Evolutionary conservation across 257 asterid genomes (phyloP), one percentile per base, ranked within the genome.

Genomic region (Rauvolfia tetraphylla): DNA sequence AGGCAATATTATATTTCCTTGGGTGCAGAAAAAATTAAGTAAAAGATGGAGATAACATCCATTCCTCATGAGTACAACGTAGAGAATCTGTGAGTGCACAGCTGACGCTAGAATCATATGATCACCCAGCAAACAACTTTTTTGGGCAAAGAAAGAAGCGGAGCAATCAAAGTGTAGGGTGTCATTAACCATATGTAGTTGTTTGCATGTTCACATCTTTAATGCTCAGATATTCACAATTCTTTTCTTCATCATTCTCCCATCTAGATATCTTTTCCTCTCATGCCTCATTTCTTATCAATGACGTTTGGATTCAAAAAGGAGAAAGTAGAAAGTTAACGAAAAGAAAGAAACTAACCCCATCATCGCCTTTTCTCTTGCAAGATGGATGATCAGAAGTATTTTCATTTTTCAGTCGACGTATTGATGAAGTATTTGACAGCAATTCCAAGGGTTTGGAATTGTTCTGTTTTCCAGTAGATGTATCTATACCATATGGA

Each of bases 361-460:
- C 97, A 53, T 90, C 97, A 79, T 89, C 85, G 86, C 97, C 97
- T 85, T 90, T 92, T 84, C 75, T 88, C 89, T 90, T 92, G 87
- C 88, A 81, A 76, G 78, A 77, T 66, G 81, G 78, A 62, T 66
- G 88, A 73, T 59, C 86, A 68, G 80, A 75, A 71, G 83, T 63
- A 54, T 77, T 76, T 75, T 85, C 90, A 53, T 76, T 86, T 81
- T 78, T 87, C 78, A 49, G 78, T 68, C 72, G 84, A 78, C 57
- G 83, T 57, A 81, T 81, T 46, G 84, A 70, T 74, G 82, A 84
- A 61, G 84, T 61, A 67, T 79, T 78, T 71, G 87, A 78, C 61
- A 83, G 82, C 66, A 84, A 68, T 75, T 88, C 88, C 72, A 81
- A 80, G 74, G 82, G 75, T 80, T 83, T 87, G 65, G 84, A 75